Percentiles rank a stretch among this genome's conserved stretches.
Conservation (phyloP, 371 early-diverging fungal species). For the Lichtheimia ornata region DNA sequence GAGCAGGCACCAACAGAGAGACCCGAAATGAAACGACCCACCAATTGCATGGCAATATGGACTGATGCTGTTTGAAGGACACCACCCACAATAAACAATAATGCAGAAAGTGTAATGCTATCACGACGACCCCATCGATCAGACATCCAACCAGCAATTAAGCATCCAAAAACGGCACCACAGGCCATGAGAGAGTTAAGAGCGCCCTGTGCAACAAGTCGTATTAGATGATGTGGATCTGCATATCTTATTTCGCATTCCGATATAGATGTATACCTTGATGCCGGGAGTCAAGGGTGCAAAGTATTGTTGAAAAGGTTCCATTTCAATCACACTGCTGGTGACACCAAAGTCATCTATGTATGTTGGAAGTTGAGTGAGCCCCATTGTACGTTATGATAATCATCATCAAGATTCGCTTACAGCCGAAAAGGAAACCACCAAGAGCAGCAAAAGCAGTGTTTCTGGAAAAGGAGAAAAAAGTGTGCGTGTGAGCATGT, state of each 20-base stretch:
- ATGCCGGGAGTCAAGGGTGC: constrained; percentile 29
- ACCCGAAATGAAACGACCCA: constrained; percentile 85
- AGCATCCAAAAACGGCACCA: constrained; percentile 36
- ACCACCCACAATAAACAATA: constrained; percentile 73
- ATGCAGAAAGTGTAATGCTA: constrained; percentile 65
- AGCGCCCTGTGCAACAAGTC: constrained; percentile 20
- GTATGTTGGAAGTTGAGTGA: background rate
- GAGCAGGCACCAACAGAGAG: constrained; percentile 83
- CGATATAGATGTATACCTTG: constrained; percentile 11
- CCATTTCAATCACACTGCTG: constrained; percentile 40
- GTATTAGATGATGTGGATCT: background rate
- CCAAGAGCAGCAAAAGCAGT: constrained; percentile 41
- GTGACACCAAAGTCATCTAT: constrained; percentile 41
- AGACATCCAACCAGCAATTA: constrained; percentile 59
- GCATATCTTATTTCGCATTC: no score
- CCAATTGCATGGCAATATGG: constrained; percentile 59
- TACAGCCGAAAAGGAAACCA: constrained; percentile 41
- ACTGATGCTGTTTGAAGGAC: constrained; percentile 65
- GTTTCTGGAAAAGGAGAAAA: constrained; percentile 16
- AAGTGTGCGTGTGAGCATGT: background rate
- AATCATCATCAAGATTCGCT: background rate
- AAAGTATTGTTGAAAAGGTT: constrained; percentile 31
- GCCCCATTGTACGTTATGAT: no score
- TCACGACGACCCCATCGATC: constrained; percentile 76
- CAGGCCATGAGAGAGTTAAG: constrained; percentile 36